phyloP scores from a whole-genome alignment of 164 flowering plant genomes.

The Dillenia turbinata region DNA sequence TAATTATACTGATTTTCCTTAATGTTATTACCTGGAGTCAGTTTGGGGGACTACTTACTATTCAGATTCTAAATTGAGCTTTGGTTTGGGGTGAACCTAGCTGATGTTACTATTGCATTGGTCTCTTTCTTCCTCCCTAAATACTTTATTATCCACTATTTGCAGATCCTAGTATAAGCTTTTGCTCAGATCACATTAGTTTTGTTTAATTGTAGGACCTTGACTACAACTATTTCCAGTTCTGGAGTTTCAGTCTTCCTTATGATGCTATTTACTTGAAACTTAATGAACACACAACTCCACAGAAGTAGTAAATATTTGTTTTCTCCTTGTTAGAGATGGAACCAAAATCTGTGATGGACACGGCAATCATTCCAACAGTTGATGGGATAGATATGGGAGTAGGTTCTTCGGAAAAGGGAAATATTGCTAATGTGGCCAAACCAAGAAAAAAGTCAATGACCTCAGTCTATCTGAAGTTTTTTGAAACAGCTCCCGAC shows the following conservation, averaged over 20 bases:
- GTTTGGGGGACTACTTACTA: no score
- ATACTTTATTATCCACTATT: no score
- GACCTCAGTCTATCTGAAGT: slow-evolving; percentile 92
- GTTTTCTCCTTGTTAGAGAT: slow-evolving; percentile 35
- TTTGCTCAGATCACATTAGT: neutral
- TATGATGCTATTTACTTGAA: neutral
- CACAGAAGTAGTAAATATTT: neutral
- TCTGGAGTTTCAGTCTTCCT: slow-evolving; percentile 1
- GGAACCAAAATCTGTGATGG: slow-evolving; percentile 80
- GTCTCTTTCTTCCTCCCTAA: no score
- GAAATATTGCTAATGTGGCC: slow-evolving; percentile 28
- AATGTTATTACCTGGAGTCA: no score
- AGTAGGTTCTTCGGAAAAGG: slow-evolving; percentile 69
- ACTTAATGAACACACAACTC: neutral
- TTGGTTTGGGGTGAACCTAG: no score
- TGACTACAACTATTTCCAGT: neutral
- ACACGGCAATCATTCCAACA: slow-evolving; percentile 44
- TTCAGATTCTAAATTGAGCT: no score
- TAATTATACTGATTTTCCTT: no score
- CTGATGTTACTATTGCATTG: no score
- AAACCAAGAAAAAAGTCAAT: slow-evolving; percentile 90
- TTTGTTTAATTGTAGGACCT: neutral
- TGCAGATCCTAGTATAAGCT: neutral
- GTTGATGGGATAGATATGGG: slow-evolving; percentile 56
- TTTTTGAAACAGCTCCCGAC: slow-evolving; percentile 85